These are phyloP conservation scores for Pleurostoma richardsiae DNA, from an alignment of 2,329 filamentous ascomycete species.

Conservation along the genomic window DNA sequence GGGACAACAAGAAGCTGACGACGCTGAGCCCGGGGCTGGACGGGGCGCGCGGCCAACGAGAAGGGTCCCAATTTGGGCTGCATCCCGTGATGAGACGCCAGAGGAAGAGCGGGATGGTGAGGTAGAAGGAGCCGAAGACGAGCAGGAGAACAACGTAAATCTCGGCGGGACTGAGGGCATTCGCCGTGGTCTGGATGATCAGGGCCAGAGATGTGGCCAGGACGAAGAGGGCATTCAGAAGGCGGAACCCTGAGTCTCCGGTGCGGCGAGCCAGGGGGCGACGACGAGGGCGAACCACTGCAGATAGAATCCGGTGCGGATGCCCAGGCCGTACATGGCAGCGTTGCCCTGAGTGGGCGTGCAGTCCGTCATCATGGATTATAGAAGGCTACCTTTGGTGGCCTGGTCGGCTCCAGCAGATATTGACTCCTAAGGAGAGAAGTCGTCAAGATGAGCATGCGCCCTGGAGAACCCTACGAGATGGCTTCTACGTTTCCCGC, in stretches of 20 bases:
- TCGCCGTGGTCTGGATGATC: not conserved
- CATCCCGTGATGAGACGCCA: constrained; percentile 14
- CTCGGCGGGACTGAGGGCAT: constrained; percentile 8
- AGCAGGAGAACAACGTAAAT: constrained; percentile 14
- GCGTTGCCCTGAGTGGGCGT: constrained; percentile 2
- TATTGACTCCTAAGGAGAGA: too few species aligned
- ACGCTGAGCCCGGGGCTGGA: constrained; percentile 5
- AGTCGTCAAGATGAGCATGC: too few species aligned
- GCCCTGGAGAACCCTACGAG: too few species aligned
- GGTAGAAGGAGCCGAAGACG: constrained; percentile 9
- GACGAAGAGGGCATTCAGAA: constrained; percentile 7
- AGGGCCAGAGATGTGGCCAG: constrained; percentile 6
- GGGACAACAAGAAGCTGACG: constrained; percentile 4
- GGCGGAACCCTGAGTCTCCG: constrained; percentile 4
- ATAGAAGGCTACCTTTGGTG: not conserved
- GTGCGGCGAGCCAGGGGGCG: constrained; percentile 7
- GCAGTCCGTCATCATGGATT: constrained; percentile 4
- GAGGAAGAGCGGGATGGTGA: constrained; percentile 10
- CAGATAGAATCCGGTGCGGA: constrained; percentile 8
- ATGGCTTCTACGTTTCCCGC: too few species aligned
- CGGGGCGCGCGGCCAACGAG: constrained; percentile 7
- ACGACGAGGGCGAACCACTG: constrained; percentile 10
- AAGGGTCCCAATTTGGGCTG: constrained; percentile 13
- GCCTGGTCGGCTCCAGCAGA: not conserved
- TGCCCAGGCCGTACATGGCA: constrained; percentile 7